A percentile compares a stretch with the other conserved stretches of the same genome.
Evolutionary conservation across 1,284 basidiomycete species (phyloP).

Genomic region (Microbotryum saponariae): DNA sequence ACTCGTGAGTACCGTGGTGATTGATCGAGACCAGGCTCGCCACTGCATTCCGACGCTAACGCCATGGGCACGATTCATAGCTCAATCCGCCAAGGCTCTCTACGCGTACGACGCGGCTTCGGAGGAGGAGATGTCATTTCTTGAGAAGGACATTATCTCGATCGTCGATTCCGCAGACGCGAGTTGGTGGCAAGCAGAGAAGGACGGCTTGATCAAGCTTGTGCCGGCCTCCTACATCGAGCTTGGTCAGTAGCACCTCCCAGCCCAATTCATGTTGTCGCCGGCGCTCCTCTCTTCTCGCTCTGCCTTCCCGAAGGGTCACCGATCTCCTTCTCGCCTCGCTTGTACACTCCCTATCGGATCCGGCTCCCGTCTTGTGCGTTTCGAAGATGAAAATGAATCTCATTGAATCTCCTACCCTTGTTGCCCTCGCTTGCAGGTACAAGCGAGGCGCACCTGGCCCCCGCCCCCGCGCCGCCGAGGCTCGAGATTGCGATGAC

Average conservation of each 20-base stretch:
- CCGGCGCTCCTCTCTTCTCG: conserved; percentile 15
- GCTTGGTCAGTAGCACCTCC: conserved; percentile 24
- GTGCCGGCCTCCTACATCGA: conserved; percentile 85
- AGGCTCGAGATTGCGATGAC: not conserved
- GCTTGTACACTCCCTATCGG: conserved; percentile 8
- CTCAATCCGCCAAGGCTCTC: conserved; percentile 63
- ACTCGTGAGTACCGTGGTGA: conserved; percentile 50
- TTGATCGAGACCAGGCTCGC: not conserved
- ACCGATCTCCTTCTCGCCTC: conserved; percentile 12
- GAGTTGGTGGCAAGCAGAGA: conserved; percentile 92
- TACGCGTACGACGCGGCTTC: conserved; percentile 65
- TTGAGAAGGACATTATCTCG: conserved; percentile 63
- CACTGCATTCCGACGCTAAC: not conserved
- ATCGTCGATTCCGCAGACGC: conserved; percentile 72
- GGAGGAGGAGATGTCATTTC: conserved; percentile 71
- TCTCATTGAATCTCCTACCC: not conserved
- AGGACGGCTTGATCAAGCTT: conserved; percentile 69
- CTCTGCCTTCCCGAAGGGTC: conserved; percentile 1
- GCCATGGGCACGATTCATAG: conserved; percentile 20
- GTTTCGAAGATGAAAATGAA: not conserved
- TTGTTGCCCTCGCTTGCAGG: conserved; percentile 4
- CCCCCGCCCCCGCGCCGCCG: not conserved
- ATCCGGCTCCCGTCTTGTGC: not conserved
- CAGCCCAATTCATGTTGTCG: conserved; percentile 18
- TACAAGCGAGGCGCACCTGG: not conserved